A percentile compares a stretch with the other conserved stretches of the same genome.
phyloP scores from a whole-genome alignment of 1,284 basidiomycete species.

The Naganishia sp. region DNA sequence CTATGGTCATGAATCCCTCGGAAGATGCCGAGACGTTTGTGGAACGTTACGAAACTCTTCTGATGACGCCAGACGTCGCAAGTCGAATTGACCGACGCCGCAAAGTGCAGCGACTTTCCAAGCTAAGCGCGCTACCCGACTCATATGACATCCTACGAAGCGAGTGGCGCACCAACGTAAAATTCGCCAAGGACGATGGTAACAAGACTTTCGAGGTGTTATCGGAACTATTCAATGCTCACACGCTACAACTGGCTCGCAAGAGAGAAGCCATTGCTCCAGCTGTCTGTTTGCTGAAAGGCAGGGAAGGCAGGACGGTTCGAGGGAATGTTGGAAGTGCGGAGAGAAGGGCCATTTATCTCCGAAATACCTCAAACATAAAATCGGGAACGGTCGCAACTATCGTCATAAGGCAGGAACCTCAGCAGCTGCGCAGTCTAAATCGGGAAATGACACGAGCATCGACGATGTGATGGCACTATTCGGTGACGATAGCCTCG shows the following conservation, averaged over 20 bases:
- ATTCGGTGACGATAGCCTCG: conserved; percentile 5
- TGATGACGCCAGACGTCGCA: conserved; percentile 17
- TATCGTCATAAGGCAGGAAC: not conserved
- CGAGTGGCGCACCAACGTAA: conserved; percentile 14
- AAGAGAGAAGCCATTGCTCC: conserved; percentile 1
- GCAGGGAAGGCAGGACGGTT: conserved; percentile 4
- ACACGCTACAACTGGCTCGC: conserved; percentile 8
- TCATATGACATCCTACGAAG: conserved; percentile 16
- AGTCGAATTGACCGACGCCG: conserved; percentile 15
- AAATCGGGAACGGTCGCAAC: conserved; percentile 12
- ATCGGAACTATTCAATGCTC: conserved; percentile 11
- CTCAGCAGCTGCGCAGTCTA: not conserved
- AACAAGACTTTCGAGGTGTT: conserved; percentile 15
- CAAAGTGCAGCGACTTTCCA: conserved; percentile 23
- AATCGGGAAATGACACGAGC: not conserved
- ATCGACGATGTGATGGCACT: conserved; percentile 22
- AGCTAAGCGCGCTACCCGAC: conserved; percentile 1
- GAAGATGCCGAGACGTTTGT: conserved; percentile 26
- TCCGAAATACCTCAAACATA: conserved; percentile 5
- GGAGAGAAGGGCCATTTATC: conserved; percentile 15
- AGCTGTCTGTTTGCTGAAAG: not conserved
- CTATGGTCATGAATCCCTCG: conserved; percentile 1
- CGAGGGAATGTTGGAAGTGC: conserved; percentile 25
- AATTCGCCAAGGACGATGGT: conserved; percentile 2
- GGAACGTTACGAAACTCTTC: conserved; percentile 15